These are phyloP conservation scores for Podaxis sp. DNA, from an alignment of 768 basidiomycete species.

Conservation along the genomic window DNA sequence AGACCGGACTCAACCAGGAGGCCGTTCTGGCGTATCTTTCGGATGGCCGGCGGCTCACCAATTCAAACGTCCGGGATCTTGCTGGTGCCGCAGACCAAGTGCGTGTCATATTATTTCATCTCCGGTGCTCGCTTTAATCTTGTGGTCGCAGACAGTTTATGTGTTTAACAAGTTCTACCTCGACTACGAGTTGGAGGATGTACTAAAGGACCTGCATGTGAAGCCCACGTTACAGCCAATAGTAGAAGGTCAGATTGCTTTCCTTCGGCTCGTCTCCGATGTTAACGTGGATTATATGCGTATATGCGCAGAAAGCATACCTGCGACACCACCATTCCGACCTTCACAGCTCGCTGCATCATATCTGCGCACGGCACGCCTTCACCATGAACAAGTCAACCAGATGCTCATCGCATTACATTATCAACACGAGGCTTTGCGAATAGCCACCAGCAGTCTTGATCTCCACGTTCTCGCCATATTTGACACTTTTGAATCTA, in stretches of 20 bases:
- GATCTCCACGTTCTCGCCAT: conserved; percentile 74
- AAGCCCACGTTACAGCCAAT: conserved; percentile 66
- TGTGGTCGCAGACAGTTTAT: conserved; percentile 57
- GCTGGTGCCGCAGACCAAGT: conserved; percentile 78
- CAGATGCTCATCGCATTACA: conserved; percentile 52
- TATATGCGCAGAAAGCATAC: conserved; percentile 47
- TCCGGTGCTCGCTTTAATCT: not conserved
- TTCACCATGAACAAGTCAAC: conserved; percentile 63
- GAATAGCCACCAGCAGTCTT: conserved; percentile 70
- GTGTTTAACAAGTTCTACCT: conserved; percentile 85
- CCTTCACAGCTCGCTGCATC: conserved; percentile 66
- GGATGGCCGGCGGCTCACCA: conserved; percentile 73
- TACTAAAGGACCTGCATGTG: conserved; percentile 60
- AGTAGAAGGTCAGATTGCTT: conserved; percentile 56
- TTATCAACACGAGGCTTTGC: conserved; percentile 67
- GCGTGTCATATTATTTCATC: conserved; percentile 19
- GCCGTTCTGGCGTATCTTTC: conserved; percentile 76
- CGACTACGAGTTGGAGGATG: conserved; percentile 65
- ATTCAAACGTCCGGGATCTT: conserved; percentile 72
- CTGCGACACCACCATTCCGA: conserved; percentile 72
- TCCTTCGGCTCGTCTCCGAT: not conserved
- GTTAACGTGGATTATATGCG: conserved; percentile 6
- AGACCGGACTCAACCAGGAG: conserved; percentile 70
- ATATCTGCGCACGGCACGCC: conserved; percentile 61
- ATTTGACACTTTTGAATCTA: conserved; percentile 65